Conservation (phyloP, 2,329 filamentous ascomycete genomes). For the Elsinoe necatrix region DNA sequence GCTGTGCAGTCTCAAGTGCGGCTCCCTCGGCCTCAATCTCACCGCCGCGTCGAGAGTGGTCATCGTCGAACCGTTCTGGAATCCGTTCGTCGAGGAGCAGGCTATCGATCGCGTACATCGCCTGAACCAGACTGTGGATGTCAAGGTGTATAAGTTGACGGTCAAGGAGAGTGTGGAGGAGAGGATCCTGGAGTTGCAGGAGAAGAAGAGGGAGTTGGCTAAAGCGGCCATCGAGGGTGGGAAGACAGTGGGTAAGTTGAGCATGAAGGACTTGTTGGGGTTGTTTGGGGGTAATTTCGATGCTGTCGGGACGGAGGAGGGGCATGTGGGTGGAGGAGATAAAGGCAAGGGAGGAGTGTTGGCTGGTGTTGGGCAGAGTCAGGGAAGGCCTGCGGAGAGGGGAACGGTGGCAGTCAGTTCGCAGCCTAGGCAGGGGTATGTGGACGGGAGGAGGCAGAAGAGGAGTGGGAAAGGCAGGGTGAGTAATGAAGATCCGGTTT, state of each 20-base stretch:
- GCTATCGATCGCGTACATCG: constrained; percentile 97
- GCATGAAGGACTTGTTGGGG: constrained; percentile 85
- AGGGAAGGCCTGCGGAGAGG: constrained; percentile 3
- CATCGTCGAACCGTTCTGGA: constrained; percentile 98
- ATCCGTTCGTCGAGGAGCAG: constrained; percentile 95
- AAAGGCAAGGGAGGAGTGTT: constrained; percentile 31
- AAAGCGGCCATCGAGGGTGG: constrained; percentile 81
- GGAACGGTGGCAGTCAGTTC: background rate
- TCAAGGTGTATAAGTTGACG: constrained; percentile 90
- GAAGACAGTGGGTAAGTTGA: constrained; percentile 72
- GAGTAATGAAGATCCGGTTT: constrained; percentile 29
- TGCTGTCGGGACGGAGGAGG: constrained; percentile 23
- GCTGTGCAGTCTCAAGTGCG: constrained; percentile 89
- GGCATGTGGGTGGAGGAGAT: constrained; percentile 35
- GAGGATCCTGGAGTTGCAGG: constrained; percentile 86
- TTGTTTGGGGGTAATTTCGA: constrained; percentile 70
- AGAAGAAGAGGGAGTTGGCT: constrained; percentile 87
- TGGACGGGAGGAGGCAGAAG: constrained; percentile 16
- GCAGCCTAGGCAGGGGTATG: constrained; percentile 2
- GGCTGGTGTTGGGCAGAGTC: constrained; percentile 22
- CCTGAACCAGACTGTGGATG: constrained; percentile 92
- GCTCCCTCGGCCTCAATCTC: constrained; percentile 83
- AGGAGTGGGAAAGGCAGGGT: constrained; percentile 21
- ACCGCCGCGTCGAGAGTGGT: constrained; percentile 90
- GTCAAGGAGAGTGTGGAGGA: constrained; percentile 83